Base-by-base conservation (phyloP, 257 asterid species). In the Lithospermum erythrorhizon region DNA sequence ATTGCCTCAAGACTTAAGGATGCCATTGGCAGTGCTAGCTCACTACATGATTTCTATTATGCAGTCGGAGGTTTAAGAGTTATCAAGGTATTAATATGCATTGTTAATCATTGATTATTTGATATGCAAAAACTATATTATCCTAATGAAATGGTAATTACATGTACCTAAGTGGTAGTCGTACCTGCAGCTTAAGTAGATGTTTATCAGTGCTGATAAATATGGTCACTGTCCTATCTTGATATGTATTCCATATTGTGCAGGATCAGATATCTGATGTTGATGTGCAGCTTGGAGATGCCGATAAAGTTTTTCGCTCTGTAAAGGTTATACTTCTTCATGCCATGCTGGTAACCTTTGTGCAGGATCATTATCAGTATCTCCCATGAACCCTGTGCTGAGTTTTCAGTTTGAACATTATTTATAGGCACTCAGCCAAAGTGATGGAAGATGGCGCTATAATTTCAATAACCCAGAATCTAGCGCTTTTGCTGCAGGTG, bases 391-490 rank as follows among this genome's bases (percentile, higher is more conserved):
- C 57, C 63, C 47, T 73, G 65, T 29, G 64, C 45, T 67, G 71
- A 65, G 57, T 18, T 22, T 70, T 35, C n/a, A 8, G 14, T 35
- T 35, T 8, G 45, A 35, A 29, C 19, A 53, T 68, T 68, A 60
- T 61, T 70, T 61, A 56, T 78, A 93, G 99, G 89, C 95, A 75
- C 96, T 93, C 59, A 71, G 99, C 76, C 97, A 89, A 75, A 93
- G 97, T 83, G 99, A 93, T 82, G 97, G 97, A 72, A 89, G 90
- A 76, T 93, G 97, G 97, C 91, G 91, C 59, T 79, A 82, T 69
- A 89, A 78, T 78, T 73, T 95, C 72, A 79, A 75, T 79, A 84
- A 86, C 66, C 95, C 96, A 4, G 86, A 89, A 71, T 83, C 95
- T 65, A 93, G 99, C 68, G 78, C 75, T 75, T 78, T 72, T 45